phyloP scores from a whole-genome alignment of 2,329 filamentous ascomycete species.

The Fusarium stilboides region DNA sequence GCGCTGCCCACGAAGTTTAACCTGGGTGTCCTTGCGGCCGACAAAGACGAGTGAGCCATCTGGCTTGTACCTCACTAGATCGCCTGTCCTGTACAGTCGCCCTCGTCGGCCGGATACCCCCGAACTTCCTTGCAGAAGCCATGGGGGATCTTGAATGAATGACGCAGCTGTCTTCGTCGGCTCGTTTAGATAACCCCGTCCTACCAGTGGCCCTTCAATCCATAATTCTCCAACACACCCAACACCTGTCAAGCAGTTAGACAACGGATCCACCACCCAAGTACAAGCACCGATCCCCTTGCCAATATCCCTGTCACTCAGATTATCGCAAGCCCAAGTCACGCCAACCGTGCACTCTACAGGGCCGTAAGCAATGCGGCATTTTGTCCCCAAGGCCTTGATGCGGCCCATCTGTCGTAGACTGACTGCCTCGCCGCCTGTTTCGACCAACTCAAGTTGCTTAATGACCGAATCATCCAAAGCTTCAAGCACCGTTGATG shows the following conservation, averaged over 20 bases:
- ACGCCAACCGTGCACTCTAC: slow-evolving; percentile 52
- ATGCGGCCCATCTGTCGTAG: not conserved
- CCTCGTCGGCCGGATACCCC: slow-evolving; percentile 12
- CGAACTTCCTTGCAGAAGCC: not conserved
- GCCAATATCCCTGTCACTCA: not conserved
- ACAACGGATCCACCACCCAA: slow-evolving; percentile 47
- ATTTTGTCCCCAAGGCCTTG: not conserved
- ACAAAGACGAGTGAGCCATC: slow-evolving; percentile 59
- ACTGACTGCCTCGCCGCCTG: not conserved
- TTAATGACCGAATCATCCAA: not conserved
- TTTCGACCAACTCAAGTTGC: not conserved
- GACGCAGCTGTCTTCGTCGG: slow-evolving; percentile 42
- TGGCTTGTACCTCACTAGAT: slow-evolving; percentile 35
- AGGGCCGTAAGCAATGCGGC: not conserved
- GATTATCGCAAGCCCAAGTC: not conserved
- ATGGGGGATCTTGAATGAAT: slow-evolving; percentile 49
- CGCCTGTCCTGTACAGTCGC: slow-evolving; percentile 41
- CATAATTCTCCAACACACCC: slow-evolving; percentile 47
- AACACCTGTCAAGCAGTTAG: slow-evolving; percentile 30
- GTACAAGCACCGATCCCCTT: not conserved
- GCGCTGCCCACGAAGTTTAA: slow-evolving; percentile 68
- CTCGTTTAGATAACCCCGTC: slow-evolving; percentile 45
- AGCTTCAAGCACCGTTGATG: not conserved
- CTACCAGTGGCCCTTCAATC: slow-evolving; percentile 48
- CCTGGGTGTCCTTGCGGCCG: no score